Evolutionary conservation across 768 basidiomycete genomes (phyloP), one percentile per base, ranked within the genome.

Genomic region (Porphyrellus cyaneotinctus): DNA sequence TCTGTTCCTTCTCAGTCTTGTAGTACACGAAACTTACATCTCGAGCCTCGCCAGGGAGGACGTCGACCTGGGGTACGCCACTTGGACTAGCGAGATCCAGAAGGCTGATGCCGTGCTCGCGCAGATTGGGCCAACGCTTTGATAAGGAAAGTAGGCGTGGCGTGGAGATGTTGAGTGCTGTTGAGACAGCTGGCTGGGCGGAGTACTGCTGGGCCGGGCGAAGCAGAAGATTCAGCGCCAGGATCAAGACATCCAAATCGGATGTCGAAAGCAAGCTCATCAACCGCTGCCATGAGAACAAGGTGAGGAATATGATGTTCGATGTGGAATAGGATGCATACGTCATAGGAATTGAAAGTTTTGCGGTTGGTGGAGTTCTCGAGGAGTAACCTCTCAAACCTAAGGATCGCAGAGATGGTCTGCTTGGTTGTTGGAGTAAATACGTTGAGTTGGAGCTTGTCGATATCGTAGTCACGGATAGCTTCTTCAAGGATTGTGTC

Each of bases 281-380:
- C 58, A 97, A 75, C 55, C 94, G 89, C 95, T 99, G 65, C 15
- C 36, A 47, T 51, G 42, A 45, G 20, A 48, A 41, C 32, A 52
- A 30, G 20, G 35, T 63, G 31, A 58, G 49, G 17, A 36, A 43
- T 45, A 45, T 30, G 22, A 22, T 11, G 42, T 1, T 43, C 6
- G 11, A 22, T 10, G 22, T 24, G 22, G 37, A 57, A 41, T 49
- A 48, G n/a, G 31, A 41, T 36, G 75, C 93, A 72, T 72, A 98
- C 95, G 68, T 99, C 97, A 71, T 97, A 99, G 5, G 93, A 95
- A 54, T 82, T 85, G 72, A 87, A 99, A 52, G 94, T 89, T 75
- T 97, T 98, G 64, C 97, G 78, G 68, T 95, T 98, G 36, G 97
- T 99, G 43, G 94, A 95, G 69, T 97, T 97, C 74, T 98, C 97